Evolutionary conservation across 352 stramenopile genomes (phyloP), one percentile per base, ranked within the genome.

Genomic region (Globisporangium cederbergense): DNA sequence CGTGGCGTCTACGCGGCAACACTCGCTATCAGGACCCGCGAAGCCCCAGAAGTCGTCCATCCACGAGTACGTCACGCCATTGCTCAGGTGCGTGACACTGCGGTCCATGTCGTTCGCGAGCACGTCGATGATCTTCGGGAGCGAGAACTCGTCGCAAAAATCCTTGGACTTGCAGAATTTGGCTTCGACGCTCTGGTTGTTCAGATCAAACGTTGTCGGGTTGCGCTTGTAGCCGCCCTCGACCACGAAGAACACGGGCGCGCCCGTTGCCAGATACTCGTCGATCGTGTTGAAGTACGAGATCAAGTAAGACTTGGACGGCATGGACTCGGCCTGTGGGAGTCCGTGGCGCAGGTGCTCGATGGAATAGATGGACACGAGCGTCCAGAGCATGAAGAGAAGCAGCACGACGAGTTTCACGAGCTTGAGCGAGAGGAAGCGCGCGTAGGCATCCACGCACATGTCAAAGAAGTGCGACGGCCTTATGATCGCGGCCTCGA

Each of bases 21-120:
- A 93, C 63, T 90, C 84, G 42, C 52, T 87, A 36, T 83, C 72
- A 10, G 81, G 70, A 13, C 78, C 75, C 43, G 83, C 66, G 68
- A 91, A 93, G 7, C 65, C 46, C 82, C 82, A 91, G 67, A 91
- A 89, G 59, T 91, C 77, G 67, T 93, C 84, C 20, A 91, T 67
- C 84, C 84, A 93, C 40, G 84, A 93, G 34, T 74, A 75, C 64
- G 83, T 77, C 34, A 81, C 65, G 25, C 71, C 71, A 2, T 73
- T 66, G 54, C 76, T 79, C 45, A 90, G 75, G 62, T 76, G 82
- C 18, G 80, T 81, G 9, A 83, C 58, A 40, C 68, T 73, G 13
- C 65, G 67, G n/a, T 76, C 60, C 5, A 50, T 61, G 34, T 76
- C 57, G 22, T 77, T 77, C 20, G 69, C 66, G 11, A 90, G 64